Percentiles rank a stretch among this genome's conserved stretches.
Conservation (phyloP, 305 asterid species). For the Stenogyne calaminthoides region DNA sequence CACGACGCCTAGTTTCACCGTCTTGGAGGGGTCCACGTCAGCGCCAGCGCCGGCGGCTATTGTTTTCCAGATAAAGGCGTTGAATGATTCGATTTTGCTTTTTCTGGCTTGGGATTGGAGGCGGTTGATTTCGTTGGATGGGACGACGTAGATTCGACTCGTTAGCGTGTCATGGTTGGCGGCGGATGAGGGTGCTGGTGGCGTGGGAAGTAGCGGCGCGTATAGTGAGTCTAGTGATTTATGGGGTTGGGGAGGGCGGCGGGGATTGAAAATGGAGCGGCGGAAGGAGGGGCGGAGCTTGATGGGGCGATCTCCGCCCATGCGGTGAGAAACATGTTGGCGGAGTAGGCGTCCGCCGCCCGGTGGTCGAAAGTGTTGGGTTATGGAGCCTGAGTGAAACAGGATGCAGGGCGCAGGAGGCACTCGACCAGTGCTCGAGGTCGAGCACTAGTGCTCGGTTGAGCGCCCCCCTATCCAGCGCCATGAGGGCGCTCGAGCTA, state of each 20-base stretch:
- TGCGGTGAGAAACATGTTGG: constrained; percentile 65
- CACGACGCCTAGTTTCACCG: constrained; percentile 50
- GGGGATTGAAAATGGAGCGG: constrained; percentile 58
- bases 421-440: too few relatives aligned
- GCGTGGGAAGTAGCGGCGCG: constrained; percentile 38
- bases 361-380: too few relatives aligned
- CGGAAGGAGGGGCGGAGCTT: constrained; percentile 47
- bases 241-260: constrained; percentile 50
- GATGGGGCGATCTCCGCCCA: constrained; percentile 58
- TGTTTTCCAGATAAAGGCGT: constrained; percentile 61
- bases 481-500: too few relatives aligned
- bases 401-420: too few relatives aligned
- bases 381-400: too few relatives aligned
- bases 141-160: constrained; percentile 51
- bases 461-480: too few relatives aligned
- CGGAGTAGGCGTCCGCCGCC: constrained; percentile 58
- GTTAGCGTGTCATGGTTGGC: constrained; percentile 16
- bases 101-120: constrained; percentile 48
- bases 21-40: constrained; percentile 21
- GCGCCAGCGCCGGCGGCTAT: constrained; percentile 42
- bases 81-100: constrained; percentile 52
- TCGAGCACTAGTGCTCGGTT: too few relatives aligned
- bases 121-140: constrained; percentile 39
- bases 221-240: constrained; percentile 46
- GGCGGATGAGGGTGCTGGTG: constrained; percentile 32